Base-by-base conservation (phyloP, 257 asterid species). In the Rehmannia glutinosa region DNA sequence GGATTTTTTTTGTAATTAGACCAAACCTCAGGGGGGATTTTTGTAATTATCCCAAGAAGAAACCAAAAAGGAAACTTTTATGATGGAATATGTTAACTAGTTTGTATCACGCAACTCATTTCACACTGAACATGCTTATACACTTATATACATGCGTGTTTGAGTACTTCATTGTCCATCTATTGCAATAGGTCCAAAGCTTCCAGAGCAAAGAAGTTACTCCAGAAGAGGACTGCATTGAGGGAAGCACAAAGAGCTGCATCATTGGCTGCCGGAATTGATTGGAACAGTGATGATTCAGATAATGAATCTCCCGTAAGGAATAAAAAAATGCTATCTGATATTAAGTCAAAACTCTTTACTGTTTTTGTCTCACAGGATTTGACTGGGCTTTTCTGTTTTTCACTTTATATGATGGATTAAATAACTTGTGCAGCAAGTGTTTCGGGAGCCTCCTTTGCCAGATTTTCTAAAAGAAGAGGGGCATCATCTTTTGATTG, bases 261-360 rank as follows among this genome's bases (percentile, higher is more conserved):
- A 42, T 84, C 89, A 28, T 65, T 85, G 78, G 97, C 98, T 74
- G 96, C 87, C 75, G 96, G 98, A 71, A 62, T 78, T 71, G 88
- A 89, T 74, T 89, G 87, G 88, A 71, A 63, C 47, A 89, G 98
- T 68, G 98, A 89, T 33, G 94, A 85, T 77, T 88, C 96, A 23
- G 96, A 91, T 43, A 81, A 83, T 35, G 94, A 91, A 70, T 78
- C 88, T 62, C 92, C 84, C 12, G 92, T 85, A 76, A 82, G 84
- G 49, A 75, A 46, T 71, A 25, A 15, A 39, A n/a, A 49, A 32
- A 52, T 41, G 30, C 35, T 58, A 36, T 57, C 24, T 36, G 52
- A 49, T 63, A 4, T 57, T 61, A 28, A 64, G 30, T 46, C 32
- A 52, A 28, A 59, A 66, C n/a, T 65, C 43, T 56, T 45, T n/a